A percentile compares a stretch with the other conserved stretches of the same genome.
Evolutionary conservation across 352 stramenopile genomes (phyloP).

Genomic region (Phytophthora podocarpi): DNA sequence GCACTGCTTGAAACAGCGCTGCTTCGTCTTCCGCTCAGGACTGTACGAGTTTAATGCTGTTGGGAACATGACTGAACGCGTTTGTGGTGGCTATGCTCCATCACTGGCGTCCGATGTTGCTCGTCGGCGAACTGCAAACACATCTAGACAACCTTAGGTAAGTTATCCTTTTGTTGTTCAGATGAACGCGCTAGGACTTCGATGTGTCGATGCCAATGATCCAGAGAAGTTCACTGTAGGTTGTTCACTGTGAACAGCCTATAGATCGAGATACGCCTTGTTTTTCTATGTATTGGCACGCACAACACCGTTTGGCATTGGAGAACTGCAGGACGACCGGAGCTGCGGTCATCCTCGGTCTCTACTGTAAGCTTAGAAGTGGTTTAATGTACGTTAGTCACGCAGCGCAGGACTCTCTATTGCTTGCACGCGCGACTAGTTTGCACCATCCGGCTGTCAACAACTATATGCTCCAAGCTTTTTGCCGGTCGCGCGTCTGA

Average conservation of each 20-base stretch:
- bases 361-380: too few relatives aligned
- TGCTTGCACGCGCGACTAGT: conserved; percentile 26
- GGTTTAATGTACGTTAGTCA: background rate
- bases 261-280: conserved; percentile 9
- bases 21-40: too few relatives aligned
- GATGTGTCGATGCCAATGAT: conserved; percentile 5
- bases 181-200: background rate
- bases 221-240: too few relatives aligned
- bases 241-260: too few relatives aligned
- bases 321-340: too few relatives aligned
- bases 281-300: conserved; percentile 9
- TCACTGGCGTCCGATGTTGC: too few relatives aligned
- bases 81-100: too few relatives aligned
- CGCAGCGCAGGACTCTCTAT: conserved; percentile 12
- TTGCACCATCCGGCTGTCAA: background rate
- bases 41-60: too few relatives aligned
- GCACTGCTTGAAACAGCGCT: too few relatives aligned
- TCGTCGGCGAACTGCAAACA: background rate
- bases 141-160: background rate
- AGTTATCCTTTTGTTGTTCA: background rate
- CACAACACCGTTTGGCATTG: conserved; percentile 14
- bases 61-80: too few relatives aligned
- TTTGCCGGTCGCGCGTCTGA: background rate
- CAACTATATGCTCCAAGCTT: conserved; percentile 2
- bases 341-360: too few relatives aligned